Conservation (phyloP, 2,329 filamentous ascomycete genomes). For the Trichoderma sp. region DNA sequence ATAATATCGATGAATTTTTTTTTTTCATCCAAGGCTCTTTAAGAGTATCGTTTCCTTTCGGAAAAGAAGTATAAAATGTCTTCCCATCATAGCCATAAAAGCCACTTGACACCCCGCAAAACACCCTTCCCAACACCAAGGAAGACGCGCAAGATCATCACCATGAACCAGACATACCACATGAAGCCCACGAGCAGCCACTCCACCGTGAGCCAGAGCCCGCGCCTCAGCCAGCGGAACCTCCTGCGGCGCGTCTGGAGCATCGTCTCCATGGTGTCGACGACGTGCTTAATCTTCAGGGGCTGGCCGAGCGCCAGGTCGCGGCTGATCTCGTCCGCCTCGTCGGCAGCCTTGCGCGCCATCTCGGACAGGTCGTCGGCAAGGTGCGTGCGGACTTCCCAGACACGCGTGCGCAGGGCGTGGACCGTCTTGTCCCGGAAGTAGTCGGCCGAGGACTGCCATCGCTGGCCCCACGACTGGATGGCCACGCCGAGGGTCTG, state of each 20-base stretch:
- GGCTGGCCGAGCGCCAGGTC: slow-evolving; percentile 78
- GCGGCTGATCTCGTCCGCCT: slow-evolving; percentile 76
- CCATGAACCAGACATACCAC: slow-evolving; percentile 93
- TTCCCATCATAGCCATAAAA: slow-evolving; percentile 70
- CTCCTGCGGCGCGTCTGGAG: slow-evolving; percentile 68
- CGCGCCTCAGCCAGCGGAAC: slow-evolving; percentile 74
- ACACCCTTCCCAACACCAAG: slow-evolving; percentile 65
- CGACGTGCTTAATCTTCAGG: slow-evolving; percentile 77
- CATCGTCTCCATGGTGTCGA: slow-evolving; percentile 78
- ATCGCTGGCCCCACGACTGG: slow-evolving; percentile 53
- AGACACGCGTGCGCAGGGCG: slow-evolving; percentile 54
- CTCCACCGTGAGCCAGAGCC: slow-evolving; percentile 81
- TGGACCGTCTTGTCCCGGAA: slow-evolving; percentile 63
- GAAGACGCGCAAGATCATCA: slow-evolving; percentile 72
- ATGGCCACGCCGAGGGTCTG: slow-evolving; percentile 55
- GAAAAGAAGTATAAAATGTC: not conserved
- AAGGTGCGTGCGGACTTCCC: slow-evolving; percentile 51
- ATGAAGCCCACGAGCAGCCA: slow-evolving; percentile 87
- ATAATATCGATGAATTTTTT: not conserved
- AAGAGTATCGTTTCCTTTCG: not conserved
- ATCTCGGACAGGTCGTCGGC: slow-evolving; percentile 60
- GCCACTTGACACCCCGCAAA: slow-evolving; percentile 69
- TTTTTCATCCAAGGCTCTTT: not conserved
- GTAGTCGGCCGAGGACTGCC: slow-evolving; percentile 62
- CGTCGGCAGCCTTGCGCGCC: slow-evolving; percentile 71